Evolutionary conservation across 176 grass and related monocot species (phyloP), one percentile per base, ranked within the genome.

Genomic region (Otatea glauca): DNA sequence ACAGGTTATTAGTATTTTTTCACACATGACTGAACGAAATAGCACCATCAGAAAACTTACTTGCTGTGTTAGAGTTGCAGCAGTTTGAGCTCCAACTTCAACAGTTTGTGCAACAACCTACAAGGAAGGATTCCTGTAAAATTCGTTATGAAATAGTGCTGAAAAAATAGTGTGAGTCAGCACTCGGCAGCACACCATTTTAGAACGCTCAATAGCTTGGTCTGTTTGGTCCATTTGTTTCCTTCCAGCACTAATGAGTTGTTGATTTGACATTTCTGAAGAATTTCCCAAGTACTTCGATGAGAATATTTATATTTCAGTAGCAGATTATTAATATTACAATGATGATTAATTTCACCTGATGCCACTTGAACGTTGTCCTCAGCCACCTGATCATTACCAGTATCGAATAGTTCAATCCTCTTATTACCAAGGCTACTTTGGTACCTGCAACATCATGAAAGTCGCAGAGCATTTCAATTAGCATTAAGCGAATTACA

Each of bases 171-270:
- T 78, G 27, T 17, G 49, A 49, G 56, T 79, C 62, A 24, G 65
- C 4, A 49, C 48, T 79, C 62, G 20, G 65, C 4, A 48, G 45
- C 13, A 2, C 51, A 99, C 97, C 92, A 89, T 90, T 85, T 99
- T 96, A 7, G 93, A 99, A 25, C 93, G 97, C 77, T 99, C 86
- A 87, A 99, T 94, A 67, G 84, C 86, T 86, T 99, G 92, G 83
- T 99, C 97, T 64, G 97, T 99, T 85, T 99, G 91, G 67, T 96
- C 91, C 93, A 99, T 99, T 70, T 99, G 90, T 67, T 91, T 94
- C 66, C n/a, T 86, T 86, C 97, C 97, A 83, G 83, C 81, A 72
- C 81, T 78, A 82, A 99, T 87, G 25, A 99, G 93, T 62, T 99
- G 86, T 90, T 94, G 93, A 88, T 99, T 99, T 76, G 88, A 92